Base-by-base conservation (phyloP, 2,329 filamentous ascomycete species). In the Diplodia scrobiculata region DNA sequence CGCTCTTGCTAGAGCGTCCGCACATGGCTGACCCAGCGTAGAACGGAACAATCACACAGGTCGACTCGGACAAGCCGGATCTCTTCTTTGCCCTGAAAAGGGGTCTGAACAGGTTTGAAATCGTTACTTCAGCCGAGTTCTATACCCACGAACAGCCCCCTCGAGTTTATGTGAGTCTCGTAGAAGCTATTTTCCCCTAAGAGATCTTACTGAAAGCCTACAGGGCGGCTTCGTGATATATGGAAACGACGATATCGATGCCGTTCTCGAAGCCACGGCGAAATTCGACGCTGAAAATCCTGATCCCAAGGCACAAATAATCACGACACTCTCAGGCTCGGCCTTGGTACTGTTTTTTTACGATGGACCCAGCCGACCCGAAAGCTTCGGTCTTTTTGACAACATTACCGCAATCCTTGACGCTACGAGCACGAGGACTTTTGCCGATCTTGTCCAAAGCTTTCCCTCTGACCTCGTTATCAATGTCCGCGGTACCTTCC, bases 21-120 rank as follows among this genome's bases (percentile, higher is more conserved):
- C 17, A 5, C 19, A 27, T 9, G n/a, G 27, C 5, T 48, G 6
- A 62, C 13, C 9, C 17, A n/a, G 2, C 10, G 6, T 5, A 62
- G 58, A 62, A 62, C 13, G 58, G 58, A 10, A 62, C 58, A 4
- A 62, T 62, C 25, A 50, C 27, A 4, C 41, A n/a, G 5, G 29
- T 62, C 27, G 45, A 62, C 29, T 50, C 45, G 17, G 66, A 62
- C 7, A 73, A 76, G 34, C 66, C 72, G 0, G 69, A 73, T 27
- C 70, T 78, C 13, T 76, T 73, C 69, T 68, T 69, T 2, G 75
- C 74, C 3, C 69, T 78, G 7, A 77, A 77, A 63, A 75, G 77
- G 5, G 76, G 77, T 9, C 68, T 66, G 7, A 77, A 76, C 68
- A 77, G 78, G 58, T 77, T 78, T 60, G 77, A 74, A 10, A 72